These are phyloP conservation scores for Tricholoma sp. DNA, from an alignment of 768 basidiomycete genomes.

Conservation along the genomic window DNA sequence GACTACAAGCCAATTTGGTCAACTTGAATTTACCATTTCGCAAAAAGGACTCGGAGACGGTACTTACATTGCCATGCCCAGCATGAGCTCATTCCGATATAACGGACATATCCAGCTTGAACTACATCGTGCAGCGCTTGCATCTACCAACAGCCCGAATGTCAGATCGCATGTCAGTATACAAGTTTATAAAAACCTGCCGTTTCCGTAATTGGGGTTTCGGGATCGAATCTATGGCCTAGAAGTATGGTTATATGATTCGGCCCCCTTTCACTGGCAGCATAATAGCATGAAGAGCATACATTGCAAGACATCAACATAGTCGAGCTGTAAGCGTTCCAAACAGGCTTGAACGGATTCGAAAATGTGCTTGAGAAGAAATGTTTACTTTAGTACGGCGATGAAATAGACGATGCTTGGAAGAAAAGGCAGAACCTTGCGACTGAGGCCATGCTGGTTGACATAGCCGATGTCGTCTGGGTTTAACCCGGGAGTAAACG, in stretches of 20 bases:
- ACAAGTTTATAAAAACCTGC: conserved; percentile 16
- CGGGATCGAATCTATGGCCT: conserved; percentile 52
- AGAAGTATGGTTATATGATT: not conserved
- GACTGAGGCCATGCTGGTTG: conserved; percentile 47
- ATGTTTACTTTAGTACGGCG: not conserved
- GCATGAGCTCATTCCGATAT: too few species aligned
- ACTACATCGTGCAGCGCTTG: too few species aligned
- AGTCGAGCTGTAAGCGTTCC: not conserved
- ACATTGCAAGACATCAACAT: not conserved
- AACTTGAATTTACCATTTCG: too few species aligned
- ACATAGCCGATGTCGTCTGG: conserved; percentile 44
- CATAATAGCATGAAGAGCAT: not conserved
- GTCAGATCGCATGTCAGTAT: not conserved
- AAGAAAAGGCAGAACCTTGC: conserved; percentile 11
- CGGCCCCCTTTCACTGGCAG: not conserved
- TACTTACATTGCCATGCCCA: too few species aligned
- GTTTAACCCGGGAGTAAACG: conserved; percentile 8
- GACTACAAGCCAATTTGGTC: conserved; percentile 51
- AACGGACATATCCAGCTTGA: too few species aligned
- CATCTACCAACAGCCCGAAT: conserved; percentile 19
- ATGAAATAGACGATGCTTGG: not conserved
- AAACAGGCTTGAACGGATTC: conserved; percentile 22
- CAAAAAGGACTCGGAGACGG: too few species aligned
- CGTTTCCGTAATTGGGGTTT: conserved; percentile 56
- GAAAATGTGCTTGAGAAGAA: conserved; percentile 58